Base-by-base conservation (phyloP, 208 protist genomes). In the Acanthamoeba castellanii region DNA sequence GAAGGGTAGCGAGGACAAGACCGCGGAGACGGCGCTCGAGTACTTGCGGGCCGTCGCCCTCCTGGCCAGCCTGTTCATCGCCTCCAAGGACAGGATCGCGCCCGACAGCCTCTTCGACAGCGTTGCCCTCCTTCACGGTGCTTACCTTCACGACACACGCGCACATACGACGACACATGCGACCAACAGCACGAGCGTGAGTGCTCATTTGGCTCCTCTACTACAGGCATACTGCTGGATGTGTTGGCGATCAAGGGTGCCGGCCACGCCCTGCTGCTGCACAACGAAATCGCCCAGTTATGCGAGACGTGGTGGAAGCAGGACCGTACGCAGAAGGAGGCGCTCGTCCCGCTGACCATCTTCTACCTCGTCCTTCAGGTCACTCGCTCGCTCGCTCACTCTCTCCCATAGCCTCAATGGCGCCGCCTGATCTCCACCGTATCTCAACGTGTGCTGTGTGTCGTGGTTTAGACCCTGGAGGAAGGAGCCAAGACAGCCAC, bases 341-440 rank as follows among this genome's bases (percentile, higher is more conserved):
- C 50, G n/a, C 47, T 98, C 2, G 95, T 96, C 55, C 97, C 97
- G 30, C 96, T 97, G 94, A 96, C 95, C 1, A 55, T 98, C 47
- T 82, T 45, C 45, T 97, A 96, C 93, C 52, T 98, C 30, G 27
- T 97, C 6, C 37, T 95, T 9, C 90, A 70, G 25, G 95, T 52
- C 13, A 14, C 47, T 94, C 6, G 45, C 93, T 16, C 93, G 25
- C 94, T 52, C 13, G 1, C 47, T 94, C 6, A 52, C 93, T 16
- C 93, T 91, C 30, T 6, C 1, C 4, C 78, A 13, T 42, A 42
- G 37, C 50, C 30, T 25, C 47, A 16, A 42, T 84, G 25, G 9
- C 64, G 45, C 45, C 30, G 34, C 47, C 25, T 30, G 7, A 30
- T 66, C 61, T 68, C 32, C 47, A 52, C 11, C 47, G 13, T 2